These are phyloP conservation scores for Colletotrichum kahawae DNA, from an alignment of 2,329 filamentous ascomycete genomes.

Conservation along the genomic window DNA sequence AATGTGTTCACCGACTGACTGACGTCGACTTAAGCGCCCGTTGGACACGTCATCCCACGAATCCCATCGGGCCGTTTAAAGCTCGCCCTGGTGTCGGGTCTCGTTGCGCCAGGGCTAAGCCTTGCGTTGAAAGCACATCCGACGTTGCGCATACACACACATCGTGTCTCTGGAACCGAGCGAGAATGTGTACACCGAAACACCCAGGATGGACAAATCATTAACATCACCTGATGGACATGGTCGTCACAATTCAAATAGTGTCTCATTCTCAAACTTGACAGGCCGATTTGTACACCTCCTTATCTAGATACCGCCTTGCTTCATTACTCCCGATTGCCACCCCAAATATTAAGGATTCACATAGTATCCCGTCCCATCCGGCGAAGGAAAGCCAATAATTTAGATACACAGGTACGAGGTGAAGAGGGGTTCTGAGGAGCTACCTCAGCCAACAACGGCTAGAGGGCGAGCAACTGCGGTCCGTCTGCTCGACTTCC, in stretches of 20 bases:
- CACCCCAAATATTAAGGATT: background rate
- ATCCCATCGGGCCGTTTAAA: constrained; percentile 11
- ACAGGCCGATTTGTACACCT: background rate
- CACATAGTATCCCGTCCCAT: background rate
- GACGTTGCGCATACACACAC: constrained; percentile 3
- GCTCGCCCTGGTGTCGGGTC: constrained; percentile 12
- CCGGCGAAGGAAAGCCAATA: background rate
- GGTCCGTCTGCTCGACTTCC: constrained; percentile 5
- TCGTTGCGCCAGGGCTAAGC: background rate
- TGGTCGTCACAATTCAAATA: background rate
- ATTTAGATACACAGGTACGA: background rate
- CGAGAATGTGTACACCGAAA: background rate
- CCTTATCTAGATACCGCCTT: background rate
- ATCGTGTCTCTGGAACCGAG: background rate
- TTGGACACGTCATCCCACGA: background rate
- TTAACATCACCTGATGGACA: background rate
- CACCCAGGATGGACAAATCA: background rate
- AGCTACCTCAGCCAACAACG: background rate
- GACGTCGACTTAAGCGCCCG: constrained; percentile 21
- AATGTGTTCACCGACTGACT: constrained; percentile 2
- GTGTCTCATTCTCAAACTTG: background rate
- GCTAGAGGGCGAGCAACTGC: background rate
- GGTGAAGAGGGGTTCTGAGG: background rate
- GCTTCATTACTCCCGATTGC: background rate
- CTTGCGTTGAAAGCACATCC: background rate